Conservation (phyloP, 257 asterid species). For the Avicennia marina region DNA sequence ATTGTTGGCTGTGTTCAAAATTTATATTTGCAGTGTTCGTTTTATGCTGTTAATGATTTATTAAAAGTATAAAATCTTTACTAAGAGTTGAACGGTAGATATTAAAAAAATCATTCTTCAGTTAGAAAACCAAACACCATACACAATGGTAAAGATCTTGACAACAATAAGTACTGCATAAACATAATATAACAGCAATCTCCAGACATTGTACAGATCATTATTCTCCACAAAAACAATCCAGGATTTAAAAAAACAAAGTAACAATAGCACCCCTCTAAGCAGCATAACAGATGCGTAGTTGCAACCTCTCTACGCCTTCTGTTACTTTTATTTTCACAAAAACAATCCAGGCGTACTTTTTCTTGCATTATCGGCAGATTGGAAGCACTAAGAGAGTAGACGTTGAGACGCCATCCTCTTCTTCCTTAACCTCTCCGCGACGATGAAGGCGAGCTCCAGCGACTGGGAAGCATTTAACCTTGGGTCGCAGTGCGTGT, state of each 20-base stretch:
- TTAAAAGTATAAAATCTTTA: too few relatives aligned
- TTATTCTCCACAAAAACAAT: slow-evolving; percentile 2
- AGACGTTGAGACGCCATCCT: slow-evolving; percentile 30
- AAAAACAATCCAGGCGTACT: too few relatives aligned
- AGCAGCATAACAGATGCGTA: not conserved
- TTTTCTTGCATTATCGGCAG: slow-evolving; percentile 24
- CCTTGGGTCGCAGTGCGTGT: not conserved
- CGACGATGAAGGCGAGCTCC: not conserved
- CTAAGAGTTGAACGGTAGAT: too few relatives aligned
- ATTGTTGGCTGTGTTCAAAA: too few relatives aligned
- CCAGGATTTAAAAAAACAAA: slow-evolving; percentile 3
- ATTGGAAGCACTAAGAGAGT: slow-evolving; percentile 25
- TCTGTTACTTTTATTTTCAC: too few relatives aligned
- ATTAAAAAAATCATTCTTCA: too few relatives aligned
- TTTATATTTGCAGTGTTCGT: too few relatives aligned
- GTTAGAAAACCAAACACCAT: too few relatives aligned
- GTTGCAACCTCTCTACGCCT: not conserved
- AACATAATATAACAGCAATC: not conserved
- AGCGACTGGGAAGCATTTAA: not conserved
- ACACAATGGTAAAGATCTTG: too few relatives aligned
- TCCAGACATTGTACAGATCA: not conserved
- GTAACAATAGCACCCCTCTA: too few relatives aligned
- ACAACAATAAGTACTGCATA: slow-evolving; percentile 1
- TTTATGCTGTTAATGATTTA: too few relatives aligned
- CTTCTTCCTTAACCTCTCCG: not conserved